Evolutionary conservation across 2,329 filamentous ascomycete genomes (phyloP).

Genomic region (Fusarium robinianum): DNA sequence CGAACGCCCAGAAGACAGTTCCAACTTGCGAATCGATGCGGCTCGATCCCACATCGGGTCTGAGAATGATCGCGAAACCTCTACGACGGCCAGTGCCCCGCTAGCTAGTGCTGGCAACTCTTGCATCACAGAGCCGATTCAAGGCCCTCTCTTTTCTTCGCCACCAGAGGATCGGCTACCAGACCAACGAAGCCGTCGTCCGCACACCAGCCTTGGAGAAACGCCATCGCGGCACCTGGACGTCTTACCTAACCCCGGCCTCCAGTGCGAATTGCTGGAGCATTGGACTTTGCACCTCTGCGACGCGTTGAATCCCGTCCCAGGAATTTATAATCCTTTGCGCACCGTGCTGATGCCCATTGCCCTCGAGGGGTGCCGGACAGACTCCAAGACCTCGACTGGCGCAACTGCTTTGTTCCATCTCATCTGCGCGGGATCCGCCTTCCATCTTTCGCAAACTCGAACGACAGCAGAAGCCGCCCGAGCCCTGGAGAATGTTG

Average conservation of each 20-base stretch:
- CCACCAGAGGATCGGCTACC: not conserved
- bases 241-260: slow-evolving; percentile 22
- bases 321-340: slow-evolving; percentile 28
- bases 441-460: slow-evolving; percentile 29
- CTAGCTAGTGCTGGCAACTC: slow-evolving; percentile 1
- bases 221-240: slow-evolving; percentile 23
- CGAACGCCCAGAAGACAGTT: not conserved
- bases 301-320: slow-evolving; percentile 30
- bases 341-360: slow-evolving; percentile 33
- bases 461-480: slow-evolving; percentile 12
- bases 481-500: slow-evolving; percentile 27
- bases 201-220: not conserved
- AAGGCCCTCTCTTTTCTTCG: slow-evolving; percentile 4
- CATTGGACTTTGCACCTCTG: slow-evolving; percentile 33
- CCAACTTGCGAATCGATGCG: too few relatives aligned
- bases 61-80: not conserved
- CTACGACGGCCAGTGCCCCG: slow-evolving; percentile 6
- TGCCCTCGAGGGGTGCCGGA: slow-evolving; percentile 29
- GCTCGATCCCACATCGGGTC: too few relatives aligned
- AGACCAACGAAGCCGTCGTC: not conserved
- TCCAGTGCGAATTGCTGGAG: slow-evolving; percentile 29
- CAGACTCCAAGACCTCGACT: slow-evolving; percentile 25
- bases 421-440: slow-evolving; percentile 33
- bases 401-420: slow-evolving; percentile 31
- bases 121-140: slow-evolving; percentile 16